Conservation (phyloP, 306 rosid genomes). For the Purshia tridentata region DNA sequence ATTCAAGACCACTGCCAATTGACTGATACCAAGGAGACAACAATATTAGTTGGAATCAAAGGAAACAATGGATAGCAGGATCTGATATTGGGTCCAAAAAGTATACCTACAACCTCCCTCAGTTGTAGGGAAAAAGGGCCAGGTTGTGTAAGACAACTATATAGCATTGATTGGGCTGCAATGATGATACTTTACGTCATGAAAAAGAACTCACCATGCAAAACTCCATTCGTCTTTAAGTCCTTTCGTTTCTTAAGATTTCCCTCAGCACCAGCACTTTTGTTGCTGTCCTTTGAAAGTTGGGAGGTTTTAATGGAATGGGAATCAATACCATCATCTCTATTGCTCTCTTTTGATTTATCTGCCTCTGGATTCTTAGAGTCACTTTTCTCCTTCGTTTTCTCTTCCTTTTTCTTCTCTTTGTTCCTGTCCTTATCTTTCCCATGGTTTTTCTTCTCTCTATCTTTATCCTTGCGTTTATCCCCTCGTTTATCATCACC, state of each 20-base stretch:
- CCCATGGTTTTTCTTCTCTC: constrained; percentile 75
- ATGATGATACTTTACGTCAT: constrained; percentile 13
- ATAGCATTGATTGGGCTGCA: constrained; percentile 20
- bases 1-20: constrained; percentile 26
- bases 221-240: constrained; percentile 70
- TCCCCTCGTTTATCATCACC: constrained; percentile 59
- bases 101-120: constrained; percentile 33
- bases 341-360: constrained; percentile 52
- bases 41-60: constrained; percentile 5
- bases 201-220: constrained; percentile 75
- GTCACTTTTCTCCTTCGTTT: constrained; percentile 31
- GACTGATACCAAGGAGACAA: constrained; percentile 16
- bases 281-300: constrained; percentile 43
- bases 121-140: constrained; percentile 16
- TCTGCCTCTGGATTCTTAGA: constrained; percentile 34
- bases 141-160: constrained; percentile 33
- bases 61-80: constrained; percentile 24
- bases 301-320: constrained; percentile 41
- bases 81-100: constrained; percentile 18
- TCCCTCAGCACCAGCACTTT: constrained; percentile 41
- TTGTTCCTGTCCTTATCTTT: constrained; percentile 75
- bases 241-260: constrained; percentile 80
- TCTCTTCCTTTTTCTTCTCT: constrained; percentile 48
- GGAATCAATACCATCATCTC: constrained; percentile 36
- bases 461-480: constrained; percentile 63